These are phyloP conservation scores for Fusarium fracticaudum DNA, from an alignment of 2,329 filamentous ascomycete genomes.

Conservation along the genomic window DNA sequence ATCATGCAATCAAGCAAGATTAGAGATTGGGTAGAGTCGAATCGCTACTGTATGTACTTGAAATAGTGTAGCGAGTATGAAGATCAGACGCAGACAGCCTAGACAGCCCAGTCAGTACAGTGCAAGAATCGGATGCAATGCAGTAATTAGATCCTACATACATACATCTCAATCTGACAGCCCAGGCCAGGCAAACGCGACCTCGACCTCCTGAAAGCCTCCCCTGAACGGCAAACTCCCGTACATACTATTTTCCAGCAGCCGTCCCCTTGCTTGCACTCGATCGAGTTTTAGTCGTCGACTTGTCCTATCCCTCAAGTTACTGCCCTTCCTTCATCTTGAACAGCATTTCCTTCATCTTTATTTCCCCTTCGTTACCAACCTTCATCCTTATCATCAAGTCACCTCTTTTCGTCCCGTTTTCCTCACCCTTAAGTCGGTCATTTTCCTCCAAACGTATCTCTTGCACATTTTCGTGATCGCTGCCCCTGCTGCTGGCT, in stretches of 20 bases:
- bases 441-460: conserved; percentile 24
- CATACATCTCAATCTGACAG: conserved; percentile 19
- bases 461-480: conserved; percentile 10
- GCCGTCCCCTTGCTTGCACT: conserved; percentile 22
- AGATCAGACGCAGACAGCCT: conserved; percentile 5
- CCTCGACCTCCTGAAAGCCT: conserved; percentile 30
- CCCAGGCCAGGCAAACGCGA: conserved; percentile 20
- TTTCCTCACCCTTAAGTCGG: conserved; percentile 36
- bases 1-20: conserved; percentile 31
- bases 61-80: conserved; percentile 2
- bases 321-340: conserved; percentile 24
- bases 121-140: neutral
- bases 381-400: conserved; percentile 7
- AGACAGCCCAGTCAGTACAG: neutral
- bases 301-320: conserved; percentile 29
- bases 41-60: neutral
- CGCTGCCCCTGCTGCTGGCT: conserved; percentile 21
- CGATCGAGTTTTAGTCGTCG: conserved; percentile 27
- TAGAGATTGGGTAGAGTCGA: conserved; percentile 8
- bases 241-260: conserved; percentile 39
- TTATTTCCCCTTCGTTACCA: conserved; percentile 11
- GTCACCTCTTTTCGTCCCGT: neutral
- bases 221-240: conserved; percentile 25
- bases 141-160: neutral
- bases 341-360: conserved; percentile 4